Evolutionary conservation across 1,139 yeast species (phyloP).

Genomic region (Debaryomycetaceae sp.): DNA sequence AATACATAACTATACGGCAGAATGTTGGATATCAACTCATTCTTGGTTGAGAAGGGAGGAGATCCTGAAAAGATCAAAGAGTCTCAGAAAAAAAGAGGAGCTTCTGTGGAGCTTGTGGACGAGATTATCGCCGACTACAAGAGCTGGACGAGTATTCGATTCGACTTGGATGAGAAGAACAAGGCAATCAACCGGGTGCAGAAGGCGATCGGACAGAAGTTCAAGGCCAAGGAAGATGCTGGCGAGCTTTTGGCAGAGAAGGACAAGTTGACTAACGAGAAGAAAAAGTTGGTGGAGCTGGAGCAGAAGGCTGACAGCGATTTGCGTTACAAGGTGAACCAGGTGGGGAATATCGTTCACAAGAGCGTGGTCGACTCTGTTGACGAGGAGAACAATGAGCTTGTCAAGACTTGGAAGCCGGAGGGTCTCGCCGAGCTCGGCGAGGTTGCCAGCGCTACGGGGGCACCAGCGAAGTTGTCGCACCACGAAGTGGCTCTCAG

Average conservation of each 20-base stretch:
- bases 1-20: neutral
- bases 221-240: conserved; percentile 95
- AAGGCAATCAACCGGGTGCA: conserved; percentile 83
- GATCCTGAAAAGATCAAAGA: conserved; percentile 82
- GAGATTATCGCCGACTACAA: conserved; percentile 89
- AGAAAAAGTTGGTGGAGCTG: conserved; percentile 58
- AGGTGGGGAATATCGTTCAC: conserved; percentile 91
- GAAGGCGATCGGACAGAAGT: conserved; percentile 88
- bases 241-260: conserved; percentile 75
- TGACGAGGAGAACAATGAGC: conserved; percentile 87
- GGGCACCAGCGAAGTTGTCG: conserved; percentile 75
- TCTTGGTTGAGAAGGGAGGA: conserved; percentile 95
- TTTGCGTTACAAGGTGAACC: conserved; percentile 77
- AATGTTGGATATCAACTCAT: conserved; percentile 90
- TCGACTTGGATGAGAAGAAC: conserved; percentile 86
- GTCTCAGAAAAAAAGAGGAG: conserved; percentile 94
- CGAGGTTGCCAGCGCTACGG: conserved; percentile 67
- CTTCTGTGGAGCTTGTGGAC: conserved; percentile 88
- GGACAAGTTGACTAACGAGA: conserved; percentile 67
- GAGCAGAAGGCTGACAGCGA: conserved; percentile 80
- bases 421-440: conserved; percentile 51
- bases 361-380: conserved; percentile 82
- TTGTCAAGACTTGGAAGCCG: conserved; percentile 87
- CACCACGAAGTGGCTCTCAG: conserved; percentile 94
- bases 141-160: conserved; percentile 89